phyloP scores from a whole-genome alignment of 306 rosid species.

The Gastrolobium villosum region DNA sequence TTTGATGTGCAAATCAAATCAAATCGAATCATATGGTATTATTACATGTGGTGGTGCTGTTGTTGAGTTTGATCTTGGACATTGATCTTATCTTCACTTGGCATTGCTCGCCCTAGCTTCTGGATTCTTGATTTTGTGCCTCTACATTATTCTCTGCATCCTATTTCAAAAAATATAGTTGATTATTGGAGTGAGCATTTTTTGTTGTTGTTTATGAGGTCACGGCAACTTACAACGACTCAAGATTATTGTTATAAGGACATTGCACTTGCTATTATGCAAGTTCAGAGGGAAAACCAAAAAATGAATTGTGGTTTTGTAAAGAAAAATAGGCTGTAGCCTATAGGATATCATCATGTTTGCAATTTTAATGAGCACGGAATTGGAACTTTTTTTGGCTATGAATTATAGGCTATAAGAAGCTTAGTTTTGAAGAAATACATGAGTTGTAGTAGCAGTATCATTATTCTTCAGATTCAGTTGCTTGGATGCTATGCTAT shows the following conservation, averaged over 20 bases:
- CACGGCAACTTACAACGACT: not conserved
- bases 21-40: conserved; percentile 20
- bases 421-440: not conserved
- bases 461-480: conserved; percentile 24
- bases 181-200: conserved; percentile 3
- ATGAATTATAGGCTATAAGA: not conserved
- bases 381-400: conserved; percentile 8
- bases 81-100: not conserved
- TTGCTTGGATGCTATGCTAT: conserved; percentile 39
- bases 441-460: not conserved
- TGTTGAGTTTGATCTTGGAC: conserved; percentile 39
- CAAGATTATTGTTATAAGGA: not conserved
- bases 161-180: not conserved
- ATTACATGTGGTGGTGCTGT: not conserved
- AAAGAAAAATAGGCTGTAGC: conserved; percentile 4
- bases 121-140: not conserved
- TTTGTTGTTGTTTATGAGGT: not conserved
- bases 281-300: conserved; percentile 15
- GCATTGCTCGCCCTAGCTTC: conserved; percentile 41
- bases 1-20: not conserved
- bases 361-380: not conserved
- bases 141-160: not conserved
- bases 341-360: not conserved
- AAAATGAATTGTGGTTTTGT: conserved; percentile 14
- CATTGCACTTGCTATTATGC: not conserved